Evolutionary conservation across 768 basidiomycete genomes (phyloP).

Genomic region (Tulasnella sp.): DNA sequence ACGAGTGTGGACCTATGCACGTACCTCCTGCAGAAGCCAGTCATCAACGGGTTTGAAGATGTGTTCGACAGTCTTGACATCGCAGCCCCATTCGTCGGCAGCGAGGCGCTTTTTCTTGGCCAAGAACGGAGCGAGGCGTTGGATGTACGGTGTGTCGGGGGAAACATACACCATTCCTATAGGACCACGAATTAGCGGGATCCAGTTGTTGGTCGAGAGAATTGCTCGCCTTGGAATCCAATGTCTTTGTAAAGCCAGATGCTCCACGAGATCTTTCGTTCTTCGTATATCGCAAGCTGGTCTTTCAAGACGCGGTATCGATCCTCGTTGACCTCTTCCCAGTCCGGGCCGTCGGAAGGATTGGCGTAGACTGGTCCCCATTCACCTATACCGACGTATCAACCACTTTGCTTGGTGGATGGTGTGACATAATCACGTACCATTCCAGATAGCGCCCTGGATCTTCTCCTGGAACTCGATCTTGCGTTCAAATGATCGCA

Average conservation of each 20-base stretch:
- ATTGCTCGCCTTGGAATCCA: slow-evolving; percentile 30
- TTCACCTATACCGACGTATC: slow-evolving; percentile 37
- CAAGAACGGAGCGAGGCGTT: slow-evolving; percentile 29
- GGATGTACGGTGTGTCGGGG: slow-evolving; percentile 32
- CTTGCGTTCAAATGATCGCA: slow-evolving; percentile 25
- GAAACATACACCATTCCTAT: slow-evolving; percentile 31
- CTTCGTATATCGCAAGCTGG: slow-evolving; percentile 59
- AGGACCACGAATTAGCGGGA: not conserved
- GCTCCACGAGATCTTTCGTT: slow-evolving; percentile 46
- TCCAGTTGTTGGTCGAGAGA: too few relatives aligned
- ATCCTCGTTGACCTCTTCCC: slow-evolving; percentile 51
- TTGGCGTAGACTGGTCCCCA: slow-evolving; percentile 76
- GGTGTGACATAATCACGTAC: slow-evolving; percentile 22
- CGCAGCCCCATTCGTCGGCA: slow-evolving; percentile 31
- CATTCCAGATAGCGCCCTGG: slow-evolving; percentile 21
- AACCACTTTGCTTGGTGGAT: slow-evolving; percentile 19
- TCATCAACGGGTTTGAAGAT: slow-evolving; percentile 26
- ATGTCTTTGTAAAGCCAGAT: slow-evolving; percentile 78
- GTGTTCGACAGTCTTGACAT: slow-evolving; percentile 25
- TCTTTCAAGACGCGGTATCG: slow-evolving; percentile 58
- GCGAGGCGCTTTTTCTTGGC: slow-evolving; percentile 33
- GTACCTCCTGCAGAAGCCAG: slow-evolving; percentile 22
- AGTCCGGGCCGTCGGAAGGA: slow-evolving; percentile 43
- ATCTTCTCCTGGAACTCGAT: slow-evolving; percentile 26
- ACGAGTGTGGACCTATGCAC: not conserved